Conservation (phyloP, 208 protist species). For the Leishmania aethiopica region DNA sequence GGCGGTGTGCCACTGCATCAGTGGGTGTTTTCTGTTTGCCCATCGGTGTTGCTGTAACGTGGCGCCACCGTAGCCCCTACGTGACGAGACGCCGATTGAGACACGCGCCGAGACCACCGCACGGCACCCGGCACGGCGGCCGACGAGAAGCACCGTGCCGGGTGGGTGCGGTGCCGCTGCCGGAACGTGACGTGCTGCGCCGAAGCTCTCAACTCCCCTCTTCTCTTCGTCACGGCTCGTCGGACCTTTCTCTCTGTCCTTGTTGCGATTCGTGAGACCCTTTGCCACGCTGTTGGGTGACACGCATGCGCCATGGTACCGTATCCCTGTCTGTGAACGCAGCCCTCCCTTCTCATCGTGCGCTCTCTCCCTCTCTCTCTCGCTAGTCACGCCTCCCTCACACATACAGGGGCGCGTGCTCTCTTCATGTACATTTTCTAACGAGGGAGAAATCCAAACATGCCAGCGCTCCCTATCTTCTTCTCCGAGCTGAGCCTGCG, state of each 20-base stretch:
- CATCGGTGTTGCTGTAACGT: no score
- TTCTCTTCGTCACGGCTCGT: neutral
- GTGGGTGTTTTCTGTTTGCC: neutral
- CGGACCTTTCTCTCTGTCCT: no score
- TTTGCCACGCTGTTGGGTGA: neutral
- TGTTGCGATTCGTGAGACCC: neutral
- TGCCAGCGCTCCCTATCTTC: neutral
- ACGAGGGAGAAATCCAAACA: neutral
- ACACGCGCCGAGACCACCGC: neutral
- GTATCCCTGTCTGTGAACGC: neutral
- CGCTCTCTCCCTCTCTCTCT: neutral
- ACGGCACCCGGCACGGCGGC: neutral
- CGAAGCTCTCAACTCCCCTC: neutral
- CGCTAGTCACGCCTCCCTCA: neutral
- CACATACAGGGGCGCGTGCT: neutral
- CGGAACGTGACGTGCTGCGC: neutral
- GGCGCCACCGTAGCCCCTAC: neutral
- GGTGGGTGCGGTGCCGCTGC: neutral
- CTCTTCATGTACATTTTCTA: conserved; percentile 5
- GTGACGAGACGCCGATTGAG: neutral
- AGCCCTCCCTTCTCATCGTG: neutral
- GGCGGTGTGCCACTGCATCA: neutral
- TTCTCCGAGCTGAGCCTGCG: neutral
- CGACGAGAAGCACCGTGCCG: neutral
- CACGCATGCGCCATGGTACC: neutral